A percentile compares a stretch with the other conserved stretches of the same genome.
These are phyloP conservation scores for Vanrija sp. DNA, from an alignment of 1,284 basidiomycete species.

Conservation along the genomic window DNA sequence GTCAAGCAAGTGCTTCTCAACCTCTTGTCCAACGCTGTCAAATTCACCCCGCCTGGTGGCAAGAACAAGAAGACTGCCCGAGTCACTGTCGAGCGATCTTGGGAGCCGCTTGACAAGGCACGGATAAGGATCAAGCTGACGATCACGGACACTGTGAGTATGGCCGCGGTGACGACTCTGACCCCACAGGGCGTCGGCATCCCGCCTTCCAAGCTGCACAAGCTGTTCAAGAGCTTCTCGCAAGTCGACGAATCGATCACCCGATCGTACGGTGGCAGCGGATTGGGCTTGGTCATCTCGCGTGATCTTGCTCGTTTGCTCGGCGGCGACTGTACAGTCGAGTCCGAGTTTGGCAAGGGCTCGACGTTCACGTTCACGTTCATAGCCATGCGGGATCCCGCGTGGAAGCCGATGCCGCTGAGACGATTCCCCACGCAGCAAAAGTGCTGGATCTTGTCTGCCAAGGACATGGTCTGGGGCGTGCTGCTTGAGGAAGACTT, in stretches of 20 bases:
- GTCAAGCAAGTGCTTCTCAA: conserved; percentile 43
- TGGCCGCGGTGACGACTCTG: not conserved
- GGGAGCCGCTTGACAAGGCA: conserved; percentile 16
- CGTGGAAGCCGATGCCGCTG: conserved; percentile 8
- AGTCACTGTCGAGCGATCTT: conserved; percentile 33
- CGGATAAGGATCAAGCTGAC: conserved; percentile 23
- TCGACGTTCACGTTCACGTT: conserved; percentile 44
- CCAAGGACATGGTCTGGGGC: conserved; percentile 22
- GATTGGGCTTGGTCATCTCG: conserved; percentile 46
- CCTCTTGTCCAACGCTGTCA: conserved; percentile 42
- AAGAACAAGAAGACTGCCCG: conserved; percentile 14
- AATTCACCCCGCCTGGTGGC: conserved; percentile 32
- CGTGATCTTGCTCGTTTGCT: conserved; percentile 39
- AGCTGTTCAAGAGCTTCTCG: conserved; percentile 45
- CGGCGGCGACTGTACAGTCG: conserved; percentile 42
- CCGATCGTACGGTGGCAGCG: conserved; percentile 39
- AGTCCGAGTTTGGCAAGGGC: conserved; percentile 43
- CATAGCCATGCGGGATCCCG: conserved; percentile 21
- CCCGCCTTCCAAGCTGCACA: conserved; percentile 34
- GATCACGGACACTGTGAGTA: conserved; percentile 33
- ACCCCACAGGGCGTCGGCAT: conserved; percentile 33
- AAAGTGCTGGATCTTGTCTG: conserved; percentile 26
- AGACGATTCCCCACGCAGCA: conserved; percentile 7
- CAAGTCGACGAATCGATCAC: conserved; percentile 46
- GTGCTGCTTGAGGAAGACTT: conserved; percentile 32